Evolutionary conservation across 495 filamentous ascomycete species (phyloP).

Genomic region (Neurospora intermedia): DNA sequence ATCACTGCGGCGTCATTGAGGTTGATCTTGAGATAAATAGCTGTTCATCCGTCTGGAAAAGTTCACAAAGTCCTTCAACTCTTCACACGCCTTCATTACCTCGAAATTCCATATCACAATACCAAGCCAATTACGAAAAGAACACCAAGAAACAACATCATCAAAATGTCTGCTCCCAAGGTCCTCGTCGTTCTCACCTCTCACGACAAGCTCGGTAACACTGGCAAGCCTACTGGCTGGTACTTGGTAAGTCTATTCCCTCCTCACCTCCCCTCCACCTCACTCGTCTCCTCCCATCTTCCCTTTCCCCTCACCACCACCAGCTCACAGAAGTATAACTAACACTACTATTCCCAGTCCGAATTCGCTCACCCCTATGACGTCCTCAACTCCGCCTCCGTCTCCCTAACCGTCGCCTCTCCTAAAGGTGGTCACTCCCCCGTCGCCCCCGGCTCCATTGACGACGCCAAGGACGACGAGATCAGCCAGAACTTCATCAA

Average conservation of each 20-base stretch:
- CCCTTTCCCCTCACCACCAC: not conserved
- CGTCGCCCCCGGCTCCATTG: conserved; percentile 54
- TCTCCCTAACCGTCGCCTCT: conserved; percentile 50
- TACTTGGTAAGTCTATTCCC: conserved; percentile 38
- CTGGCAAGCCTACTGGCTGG: conserved; percentile 52
- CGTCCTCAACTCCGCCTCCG: conserved; percentile 40
- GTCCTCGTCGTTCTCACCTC: conserved; percentile 63
- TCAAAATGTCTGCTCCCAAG: conserved; percentile 37
- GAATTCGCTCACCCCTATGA: conserved; percentile 64
- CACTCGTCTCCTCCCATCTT: not conserved
- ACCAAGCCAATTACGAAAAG: not conserved
- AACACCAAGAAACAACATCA: conserved; percentile 1
- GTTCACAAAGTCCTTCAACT: not conserved
- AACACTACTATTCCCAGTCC: conserved; percentile 27
- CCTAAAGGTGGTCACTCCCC: conserved; percentile 58
- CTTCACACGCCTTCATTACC: not conserved
- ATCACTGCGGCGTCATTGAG: not conserved
- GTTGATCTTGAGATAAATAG: not conserved
- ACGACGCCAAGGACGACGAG: conserved; percentile 46
- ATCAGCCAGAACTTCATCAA: conserved; percentile 38
- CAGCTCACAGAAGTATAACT: not conserved
- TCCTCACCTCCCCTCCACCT: not conserved
- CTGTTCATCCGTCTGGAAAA: not conserved
- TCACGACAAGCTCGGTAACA: conserved; percentile 40
- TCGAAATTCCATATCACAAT: not conserved